A percentile compares a stretch with the other conserved stretches of the same genome.
Evolutionary conservation across 2,329 filamentous ascomycete genomes (phyloP).

Genomic region (Talaromyces rugulosus): DNA sequence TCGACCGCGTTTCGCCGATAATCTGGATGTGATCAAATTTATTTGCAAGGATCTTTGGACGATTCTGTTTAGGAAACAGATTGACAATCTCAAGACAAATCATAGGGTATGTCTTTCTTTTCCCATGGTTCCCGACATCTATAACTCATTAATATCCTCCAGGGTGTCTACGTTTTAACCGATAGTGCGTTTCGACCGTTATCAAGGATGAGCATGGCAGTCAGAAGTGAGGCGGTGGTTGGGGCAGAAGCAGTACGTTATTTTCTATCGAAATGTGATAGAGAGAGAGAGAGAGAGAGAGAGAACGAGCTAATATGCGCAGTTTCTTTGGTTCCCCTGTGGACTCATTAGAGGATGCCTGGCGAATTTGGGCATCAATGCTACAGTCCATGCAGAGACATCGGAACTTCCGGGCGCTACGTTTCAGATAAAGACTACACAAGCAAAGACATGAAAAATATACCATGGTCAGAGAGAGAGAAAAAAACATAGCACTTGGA

Average conservation of each 20-base stretch:
- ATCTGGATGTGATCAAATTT: conserved; percentile 95
- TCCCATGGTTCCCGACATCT: too few species aligned
- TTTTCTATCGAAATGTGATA: background rate
- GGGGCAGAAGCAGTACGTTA: conserved; percentile 67
- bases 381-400: conserved; percentile 86
- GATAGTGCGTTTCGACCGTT: conserved; percentile 90
- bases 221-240: conserved; percentile 66
- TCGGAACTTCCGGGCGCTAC: conserved; percentile 81
- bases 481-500: background rate
- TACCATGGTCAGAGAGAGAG: background rate
- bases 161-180: conserved; percentile 94
- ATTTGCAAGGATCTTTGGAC: conserved; percentile 98
- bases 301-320: background rate
- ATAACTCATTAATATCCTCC: background rate
- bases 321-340: conserved; percentile 95
- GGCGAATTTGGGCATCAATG: conserved; percentile 83
- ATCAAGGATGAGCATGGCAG: conserved; percentile 80
- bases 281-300: too few species aligned
- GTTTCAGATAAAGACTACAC: conserved; percentile 89
- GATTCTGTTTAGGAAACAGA: conserved; percentile 90
- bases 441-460: conserved; percentile 56
- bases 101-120: conserved; percentile 59
- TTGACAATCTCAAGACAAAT: conserved; percentile 98
- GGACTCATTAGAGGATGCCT: conserved; percentile 89
- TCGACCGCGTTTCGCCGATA: conserved; percentile 82